Base-by-base conservation (phyloP, 78 protist species). In the Planoprotostelium fungivorum region DNA sequence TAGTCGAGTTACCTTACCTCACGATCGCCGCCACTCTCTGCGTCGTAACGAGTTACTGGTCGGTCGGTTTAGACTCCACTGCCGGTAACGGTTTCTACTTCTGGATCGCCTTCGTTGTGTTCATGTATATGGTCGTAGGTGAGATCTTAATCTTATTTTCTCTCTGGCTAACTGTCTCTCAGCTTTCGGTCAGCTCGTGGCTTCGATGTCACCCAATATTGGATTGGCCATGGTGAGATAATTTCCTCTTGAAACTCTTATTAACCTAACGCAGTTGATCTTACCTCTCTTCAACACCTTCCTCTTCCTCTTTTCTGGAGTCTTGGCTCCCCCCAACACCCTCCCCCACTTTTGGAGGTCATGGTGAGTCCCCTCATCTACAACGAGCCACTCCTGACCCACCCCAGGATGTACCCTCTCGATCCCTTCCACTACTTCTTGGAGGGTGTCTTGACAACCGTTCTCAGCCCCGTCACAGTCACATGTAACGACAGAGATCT, bases 271-370 rank as follows among this genome's bases (percentile, higher is more conserved):
- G 84, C 84, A 73, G 29, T 87, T 83, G 35, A 35, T 92, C 29
- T 86, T 92, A 0, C 94, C 94, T 39, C 1, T 92, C 16, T 0
- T 92, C 9, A 92, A 87, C 34, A 35, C 90, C 23, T 92, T 92
- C 91, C 86, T 92, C 34, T 92, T 92, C 92, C 34, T 92, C 0
- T 92, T 92, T 38, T 88, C 87, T 83, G 94, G 94, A 37, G 92
- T 92, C 1, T 87, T 92, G 92, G 85, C 88, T 0, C 89, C 90
- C 29, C 92, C 92, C 36, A 0, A 73, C 0, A 84, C 73, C 16
- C 31, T 92, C 0, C 94, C 94, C 36, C 38, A 34, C 0, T 92
- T 92, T 88, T 92, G 89, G 89, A 1, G 89, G 5, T 86, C 89
- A 0, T 92, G 91, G 91, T n/a, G n/a, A n/a, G n/a, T n/a, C n/a